Conservation (phyloP, 164 flowering plant genomes). For the Vitis amurensis region DNA sequence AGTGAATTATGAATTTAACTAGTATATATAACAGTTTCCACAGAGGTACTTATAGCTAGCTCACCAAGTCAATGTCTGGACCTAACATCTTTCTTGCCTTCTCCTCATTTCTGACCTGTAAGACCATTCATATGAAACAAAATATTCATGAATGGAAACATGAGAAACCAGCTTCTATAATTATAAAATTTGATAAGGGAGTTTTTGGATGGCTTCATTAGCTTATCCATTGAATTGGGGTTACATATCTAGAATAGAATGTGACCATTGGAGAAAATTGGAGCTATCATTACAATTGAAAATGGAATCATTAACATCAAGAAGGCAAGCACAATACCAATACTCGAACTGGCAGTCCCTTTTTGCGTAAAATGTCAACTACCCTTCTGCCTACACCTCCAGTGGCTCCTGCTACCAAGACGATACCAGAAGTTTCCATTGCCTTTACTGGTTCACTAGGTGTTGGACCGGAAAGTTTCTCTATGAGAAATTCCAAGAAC, state of each 20-base stretch:
- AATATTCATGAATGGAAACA: background rate
- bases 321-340: slow-evolving; percentile 51
- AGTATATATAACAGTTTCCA: background rate
- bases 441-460: slow-evolving; percentile 46
- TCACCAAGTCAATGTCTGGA: slow-evolving; percentile 83
- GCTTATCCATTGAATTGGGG: too few species aligned
- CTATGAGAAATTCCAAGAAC: slow-evolving; percentile 74
- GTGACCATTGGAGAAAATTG: too few species aligned
- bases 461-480: slow-evolving; percentile 55
- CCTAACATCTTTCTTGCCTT: slow-evolving; percentile 91
- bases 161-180: background rate
- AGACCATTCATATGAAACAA: slow-evolving; percentile 5
- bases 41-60: slow-evolving; percentile 13
- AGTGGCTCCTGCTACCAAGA: slow-evolving; percentile 89
- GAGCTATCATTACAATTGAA: background rate
- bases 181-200: too few species aligned
- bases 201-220: too few species aligned
- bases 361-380: slow-evolving; percentile 69
- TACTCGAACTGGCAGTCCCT: slow-evolving; percentile 75
- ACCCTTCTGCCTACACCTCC: slow-evolving; percentile 98
- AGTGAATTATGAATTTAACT: background rate
- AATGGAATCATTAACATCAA: background rate
- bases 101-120: slow-evolving; percentile 93
- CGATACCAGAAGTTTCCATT: slow-evolving; percentile 68
- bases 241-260: too few species aligned